A percentile compares a stretch with the other conserved stretches of the same genome.
These are phyloP conservation scores for Geotrichum ghanense DNA, from an alignment of 805 yeast species.

Conservation along the genomic window DNA sequence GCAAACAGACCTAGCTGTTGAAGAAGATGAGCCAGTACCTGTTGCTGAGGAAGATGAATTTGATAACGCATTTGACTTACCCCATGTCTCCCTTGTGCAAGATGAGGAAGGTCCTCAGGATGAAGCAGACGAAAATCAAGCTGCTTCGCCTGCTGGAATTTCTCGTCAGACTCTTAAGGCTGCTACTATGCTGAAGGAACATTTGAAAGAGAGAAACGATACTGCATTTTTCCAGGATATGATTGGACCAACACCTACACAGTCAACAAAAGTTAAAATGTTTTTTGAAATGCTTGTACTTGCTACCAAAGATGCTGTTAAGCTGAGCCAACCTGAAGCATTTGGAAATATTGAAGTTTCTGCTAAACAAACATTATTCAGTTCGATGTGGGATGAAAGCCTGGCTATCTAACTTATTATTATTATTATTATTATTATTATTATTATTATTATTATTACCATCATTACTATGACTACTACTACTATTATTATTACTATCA, in stretches of 20 bases:
- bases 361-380: conserved; percentile 32
- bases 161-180: conserved; percentile 43
- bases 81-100: conserved; percentile 6
- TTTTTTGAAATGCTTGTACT: conserved; percentile 77
- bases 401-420: conserved; percentile 3
- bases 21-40: conserved; percentile 3
- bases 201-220: conserved; percentile 19
- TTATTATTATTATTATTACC: neutral
- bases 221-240: conserved; percentile 27
- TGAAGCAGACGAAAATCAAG: conserved; percentile 9
- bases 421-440: neutral
- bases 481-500: neutral
- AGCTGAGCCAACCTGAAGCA: conserved; percentile 45
- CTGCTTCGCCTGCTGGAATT: conserved; percentile 19
- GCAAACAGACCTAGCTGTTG: neutral
- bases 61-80: conserved; percentile 8
- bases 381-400: conserved; percentile 14
- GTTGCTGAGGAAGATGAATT: conserved; percentile 5
- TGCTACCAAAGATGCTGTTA: conserved; percentile 64
- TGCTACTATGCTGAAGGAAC: conserved; percentile 34
- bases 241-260: conserved; percentile 18
- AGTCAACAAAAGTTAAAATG: conserved; percentile 53
- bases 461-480: neutral
- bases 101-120: conserved; percentile 7
- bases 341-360: conserved; percentile 50